Conservation (phyloP, 23 red algal genomes). For the Gracilariopsis chorda region DNA sequence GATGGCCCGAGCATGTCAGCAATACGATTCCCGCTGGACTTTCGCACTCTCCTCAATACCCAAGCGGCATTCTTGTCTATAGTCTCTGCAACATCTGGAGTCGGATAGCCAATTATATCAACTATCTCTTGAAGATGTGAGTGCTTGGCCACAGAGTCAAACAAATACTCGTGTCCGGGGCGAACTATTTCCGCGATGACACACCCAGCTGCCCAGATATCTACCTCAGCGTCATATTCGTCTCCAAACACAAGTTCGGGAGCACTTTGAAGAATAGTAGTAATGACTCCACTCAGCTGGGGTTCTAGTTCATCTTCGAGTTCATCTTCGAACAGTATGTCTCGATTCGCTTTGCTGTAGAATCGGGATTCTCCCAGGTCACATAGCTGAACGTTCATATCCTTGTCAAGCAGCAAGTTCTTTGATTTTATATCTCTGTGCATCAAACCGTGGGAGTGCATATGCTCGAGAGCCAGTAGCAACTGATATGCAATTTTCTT, state of each 20-base stretch:
- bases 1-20: constrained; percentile 2
- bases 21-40: constrained; percentile 28
- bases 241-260: constrained; percentile 85
- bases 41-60: constrained; percentile 7
- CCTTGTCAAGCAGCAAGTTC: constrained; percentile 77
- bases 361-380: constrained; percentile 83
- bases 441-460: constrained; percentile 80
- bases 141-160: constrained; percentile 63
- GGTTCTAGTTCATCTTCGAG: neutral
- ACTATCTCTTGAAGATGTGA: constrained; percentile 80
- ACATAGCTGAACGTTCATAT: constrained; percentile 65
- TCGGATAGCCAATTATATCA: constrained; percentile 71
- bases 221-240: constrained; percentile 83
- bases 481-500: constrained; percentile 81
- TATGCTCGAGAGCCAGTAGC: constrained; percentile 74
- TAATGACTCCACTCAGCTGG: constrained; percentile 62
- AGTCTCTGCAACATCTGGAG: neutral
- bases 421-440: constrained; percentile 94
- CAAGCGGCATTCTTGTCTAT: constrained; percentile 27
- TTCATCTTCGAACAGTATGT: constrained; percentile 34
- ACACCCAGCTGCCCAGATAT: constrained; percentile 95
- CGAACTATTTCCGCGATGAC: constrained; percentile 82
- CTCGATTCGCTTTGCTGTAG: constrained; percentile 47
- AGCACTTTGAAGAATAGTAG: constrained; percentile 72
- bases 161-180: constrained; percentile 69